Conservation (phyloP, 495 filamentous ascomycete genomes). For the Lindgomyces ingoldianus region DNA sequence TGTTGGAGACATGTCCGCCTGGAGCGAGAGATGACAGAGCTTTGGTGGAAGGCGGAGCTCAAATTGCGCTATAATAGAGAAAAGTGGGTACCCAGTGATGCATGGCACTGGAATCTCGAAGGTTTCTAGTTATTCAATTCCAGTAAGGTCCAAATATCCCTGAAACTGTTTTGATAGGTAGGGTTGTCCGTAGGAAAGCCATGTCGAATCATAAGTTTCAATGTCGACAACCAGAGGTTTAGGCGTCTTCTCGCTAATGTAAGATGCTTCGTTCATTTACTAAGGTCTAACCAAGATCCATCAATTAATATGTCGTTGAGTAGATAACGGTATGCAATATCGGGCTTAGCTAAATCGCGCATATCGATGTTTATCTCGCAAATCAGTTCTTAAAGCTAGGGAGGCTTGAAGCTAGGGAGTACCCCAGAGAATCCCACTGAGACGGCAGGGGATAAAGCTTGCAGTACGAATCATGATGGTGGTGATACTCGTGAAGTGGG, state of each 20-base stretch:
- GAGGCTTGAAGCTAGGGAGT: background rate
- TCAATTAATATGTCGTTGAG: no score
- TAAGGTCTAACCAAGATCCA: background rate
- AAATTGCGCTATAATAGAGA: background rate
- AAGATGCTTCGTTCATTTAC: background rate
- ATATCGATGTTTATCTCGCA: background rate
- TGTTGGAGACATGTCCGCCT: constrained; percentile 14
- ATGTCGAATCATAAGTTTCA: background rate
- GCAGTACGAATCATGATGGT: background rate
- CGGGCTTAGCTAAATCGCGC: background rate
- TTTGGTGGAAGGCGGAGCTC: constrained; percentile 10
- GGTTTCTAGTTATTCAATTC: background rate
- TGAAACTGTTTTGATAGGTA: background rate
- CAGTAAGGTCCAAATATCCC: background rate
- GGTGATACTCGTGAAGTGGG: background rate
- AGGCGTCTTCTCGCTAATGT: background rate
- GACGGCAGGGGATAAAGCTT: background rate
- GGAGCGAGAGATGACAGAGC: constrained; percentile 15
- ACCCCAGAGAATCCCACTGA: background rate
- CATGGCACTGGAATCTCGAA: constrained; percentile 6
- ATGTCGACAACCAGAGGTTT: constrained; percentile 4
- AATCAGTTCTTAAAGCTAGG: background rate
- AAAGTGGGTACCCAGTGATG: constrained; percentile 8
- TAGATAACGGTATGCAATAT: background rate
- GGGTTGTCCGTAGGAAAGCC: background rate